Base-by-base conservation (phyloP, 2,329 filamentous ascomycete species). In the Diplocarpon mali region DNA sequence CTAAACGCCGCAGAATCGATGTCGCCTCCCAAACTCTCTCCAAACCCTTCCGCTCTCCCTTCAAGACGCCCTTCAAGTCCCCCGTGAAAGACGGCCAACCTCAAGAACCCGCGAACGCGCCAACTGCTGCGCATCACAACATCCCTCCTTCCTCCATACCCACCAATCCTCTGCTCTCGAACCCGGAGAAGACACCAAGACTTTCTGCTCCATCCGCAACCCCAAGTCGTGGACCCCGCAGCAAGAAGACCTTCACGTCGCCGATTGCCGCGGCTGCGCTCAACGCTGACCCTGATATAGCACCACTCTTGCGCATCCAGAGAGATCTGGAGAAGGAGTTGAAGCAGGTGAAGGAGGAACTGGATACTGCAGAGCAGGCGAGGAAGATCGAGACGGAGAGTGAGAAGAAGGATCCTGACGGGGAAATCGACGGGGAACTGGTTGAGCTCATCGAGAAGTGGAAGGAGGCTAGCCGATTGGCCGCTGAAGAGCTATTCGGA, bases 1-100 rank as follows among this genome's bases (percentile, higher is more conserved):
- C 68, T 46, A 85, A 85, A 66, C 75, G 78, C 40, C 78, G 80
- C 48, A 75, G 78, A 52, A 65, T 82, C 50, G 71, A 80, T 46
- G 66, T 71, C 36, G 71, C 75, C 32, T 64, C 70, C 16, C 69
- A 68, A n/a, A 72, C 73, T 6, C 71, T 85, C 38, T 72, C 73
- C 50, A 83, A 80, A 58, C 83, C 83, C 0, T 87, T 87, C 66
- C 79, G 80, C 53, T 85, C 83, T 37, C 83, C 81, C 12, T 71
- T 83, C 49, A 74, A 72, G 53, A 70, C 67, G 31, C 66, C 68
- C 24, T 49, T 53, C 38, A 54, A 58, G 46, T 54, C 57, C 10
- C 55, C 54, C 5, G 8, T 41, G 10, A 48, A 45, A 45, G 42
- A 42, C 14, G 35, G 14, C 42, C 30, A 47, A 20, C n/a, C 28